Conservation (phyloP, 1,284 basidiomycete genomes). For the Veloboletus limbatus region DNA sequence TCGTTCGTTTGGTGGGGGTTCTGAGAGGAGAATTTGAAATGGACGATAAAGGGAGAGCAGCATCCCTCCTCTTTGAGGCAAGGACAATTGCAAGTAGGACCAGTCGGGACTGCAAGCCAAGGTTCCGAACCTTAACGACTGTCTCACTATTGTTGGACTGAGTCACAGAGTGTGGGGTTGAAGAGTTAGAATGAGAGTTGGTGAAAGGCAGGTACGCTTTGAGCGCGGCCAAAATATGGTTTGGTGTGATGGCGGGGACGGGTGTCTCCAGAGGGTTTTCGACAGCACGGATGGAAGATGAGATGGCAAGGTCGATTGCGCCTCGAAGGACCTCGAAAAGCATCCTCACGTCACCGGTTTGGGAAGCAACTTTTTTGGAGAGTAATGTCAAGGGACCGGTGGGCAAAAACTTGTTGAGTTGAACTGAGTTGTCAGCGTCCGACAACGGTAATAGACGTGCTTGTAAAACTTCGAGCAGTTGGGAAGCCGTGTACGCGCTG, state of each 20-base stretch:
- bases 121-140: slow-evolving; percentile 57
- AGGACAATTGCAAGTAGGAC: slow-evolving; percentile 62
- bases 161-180: slow-evolving; percentile 16
- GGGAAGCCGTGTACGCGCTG: slow-evolving; percentile 64
- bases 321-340: slow-evolving; percentile 74
- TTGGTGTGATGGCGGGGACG: slow-evolving; percentile 51
- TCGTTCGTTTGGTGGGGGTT: slow-evolving; percentile 55
- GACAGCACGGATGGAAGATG: slow-evolving; percentile 20
- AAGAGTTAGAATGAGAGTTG: slow-evolving; percentile 22
- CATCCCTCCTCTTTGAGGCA: slow-evolving; percentile 58
- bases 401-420: slow-evolving; percentile 57
- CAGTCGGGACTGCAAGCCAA: slow-evolving; percentile 71
- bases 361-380: slow-evolving; percentile 71
- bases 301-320: slow-evolving; percentile 66
- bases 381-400: slow-evolving; percentile 60
- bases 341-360: slow-evolving; percentile 76
- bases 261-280: slow-evolving; percentile 43
- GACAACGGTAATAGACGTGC: slow-evolving; percentile 52
- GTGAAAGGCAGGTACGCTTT: slow-evolving; percentile 63
- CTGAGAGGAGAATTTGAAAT: slow-evolving; percentile 35
- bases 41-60: slow-evolving; percentile 49
- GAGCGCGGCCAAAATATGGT: slow-evolving; percentile 63
- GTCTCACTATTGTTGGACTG: slow-evolving; percentile 55
- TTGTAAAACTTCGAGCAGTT: slow-evolving; percentile 64
- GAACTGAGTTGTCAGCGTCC: slow-evolving; percentile 32